Conservation (phyloP, 1,139 yeast genomes). For the Pichia sp. region DNA sequence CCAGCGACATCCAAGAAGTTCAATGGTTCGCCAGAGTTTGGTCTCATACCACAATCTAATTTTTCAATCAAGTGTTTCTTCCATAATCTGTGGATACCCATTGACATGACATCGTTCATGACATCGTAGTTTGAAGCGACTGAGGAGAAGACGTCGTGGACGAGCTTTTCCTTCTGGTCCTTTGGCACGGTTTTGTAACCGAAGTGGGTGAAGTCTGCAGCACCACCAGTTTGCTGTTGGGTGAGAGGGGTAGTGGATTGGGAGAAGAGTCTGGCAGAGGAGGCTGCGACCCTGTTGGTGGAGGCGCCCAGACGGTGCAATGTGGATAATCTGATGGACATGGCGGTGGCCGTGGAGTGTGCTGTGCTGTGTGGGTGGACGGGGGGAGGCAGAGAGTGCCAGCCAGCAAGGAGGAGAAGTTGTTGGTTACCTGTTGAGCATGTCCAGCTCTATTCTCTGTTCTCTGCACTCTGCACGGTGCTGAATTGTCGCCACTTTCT, state of each 20-base stretch:
- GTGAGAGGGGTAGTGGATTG: neutral
- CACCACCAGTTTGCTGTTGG: neutral
- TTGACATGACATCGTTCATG: constrained; percentile 98
- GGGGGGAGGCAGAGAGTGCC: no score
- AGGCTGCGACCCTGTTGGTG: neutral
- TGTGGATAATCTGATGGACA: neutral
- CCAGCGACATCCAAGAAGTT: constrained; percentile 97
- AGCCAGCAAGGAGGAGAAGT: no score
- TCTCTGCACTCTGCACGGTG: no score
- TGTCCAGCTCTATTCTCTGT: no score
- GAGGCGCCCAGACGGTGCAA: neutral
- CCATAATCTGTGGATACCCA: constrained; percentile 96
- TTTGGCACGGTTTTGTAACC: constrained; percentile 86
- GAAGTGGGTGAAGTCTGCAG: constrained; percentile 63
- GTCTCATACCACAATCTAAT: constrained; percentile 92
- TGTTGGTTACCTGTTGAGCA: no score
- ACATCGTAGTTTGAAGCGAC: constrained; percentile 94
- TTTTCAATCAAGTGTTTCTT: constrained; percentile 85
- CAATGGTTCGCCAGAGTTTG: constrained; percentile 70
- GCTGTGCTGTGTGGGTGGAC: no score
- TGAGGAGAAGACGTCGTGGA: constrained; percentile 86
- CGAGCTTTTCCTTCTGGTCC: constrained; percentile 81
- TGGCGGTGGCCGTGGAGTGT: neutral
- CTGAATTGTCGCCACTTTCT: no score
- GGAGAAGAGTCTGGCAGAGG: constrained; percentile 6